Base-by-base conservation (phyloP, 305 asterid species). In the Fraxinus xanthoxyloides region DNA sequence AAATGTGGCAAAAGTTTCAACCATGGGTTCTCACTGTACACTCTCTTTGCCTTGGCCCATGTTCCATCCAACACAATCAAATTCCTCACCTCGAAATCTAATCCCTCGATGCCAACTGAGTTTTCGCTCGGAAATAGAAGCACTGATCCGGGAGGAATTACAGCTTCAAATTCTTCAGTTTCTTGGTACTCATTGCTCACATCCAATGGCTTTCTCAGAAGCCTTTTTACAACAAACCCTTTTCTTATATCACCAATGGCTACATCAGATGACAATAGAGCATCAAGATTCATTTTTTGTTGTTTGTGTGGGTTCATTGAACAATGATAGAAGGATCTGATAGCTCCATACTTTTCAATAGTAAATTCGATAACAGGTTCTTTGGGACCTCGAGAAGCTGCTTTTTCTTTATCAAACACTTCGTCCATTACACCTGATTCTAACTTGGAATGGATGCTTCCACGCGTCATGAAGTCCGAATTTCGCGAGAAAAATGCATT, bases 21-120 rank as follows among this genome's bases (percentile, higher is more conserved):
- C 99, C 99, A 94, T 0, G 98, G 97, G 35, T 94, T 95, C 93
- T 92, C 98, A 35, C 74, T 89, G 88, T 92, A 95, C 97, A 95
- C 92, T 83, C 97, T 92, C 84, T 87, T 95, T 8, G 99, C 98
- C 88, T 95, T 92, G 7, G 96, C 95, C 98, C 97, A 95, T 5
- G 99, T 95, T 5, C 96, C 98, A 70, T 94, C 97, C 87, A 95
- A 81, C 87, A 95, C 94, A 6, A 95, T 89, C 90, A 95, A 69
- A 83, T 91, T 94, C 88, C 88, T 95, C 85, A 89, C 97, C 85
- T 91, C 90, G 54, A 88, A 86, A 72, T 88, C 75, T 28, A 90
- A 75, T 35, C 46, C 86, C 78, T 85, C 93, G 9, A 86, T 36
- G 7, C 88, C 86, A n/a, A 92, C 82, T 9, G 98, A 86, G 10